Conservation (phyloP, 1,284 basidiomycete genomes). For the Veloboletus limbatus region DNA sequence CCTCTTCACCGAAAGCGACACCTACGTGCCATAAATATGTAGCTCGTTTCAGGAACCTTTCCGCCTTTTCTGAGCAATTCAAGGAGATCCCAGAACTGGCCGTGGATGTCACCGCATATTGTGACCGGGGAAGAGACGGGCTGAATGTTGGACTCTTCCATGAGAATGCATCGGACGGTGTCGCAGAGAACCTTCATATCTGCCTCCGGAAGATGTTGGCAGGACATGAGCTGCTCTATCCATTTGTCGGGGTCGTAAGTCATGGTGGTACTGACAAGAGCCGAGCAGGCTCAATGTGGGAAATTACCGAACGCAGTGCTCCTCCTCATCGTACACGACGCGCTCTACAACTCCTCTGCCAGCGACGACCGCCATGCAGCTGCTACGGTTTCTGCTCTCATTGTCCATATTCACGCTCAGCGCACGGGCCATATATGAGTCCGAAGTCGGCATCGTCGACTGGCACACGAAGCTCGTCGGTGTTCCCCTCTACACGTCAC, state of each 20-base stretch:
- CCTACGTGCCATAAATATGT: constrained; percentile 95
- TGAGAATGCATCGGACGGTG: constrained; percentile 77
- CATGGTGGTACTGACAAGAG: constrained; percentile 14
- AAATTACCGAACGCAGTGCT: constrained; percentile 10
- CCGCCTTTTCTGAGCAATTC: constrained; percentile 91
- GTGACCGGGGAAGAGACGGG: constrained; percentile 90
- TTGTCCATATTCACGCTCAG: constrained; percentile 9
- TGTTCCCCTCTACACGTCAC: constrained; percentile 53
- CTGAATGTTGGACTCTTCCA: constrained; percentile 96
- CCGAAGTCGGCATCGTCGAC: constrained; percentile 80
- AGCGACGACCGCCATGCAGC: constrained; percentile 21
- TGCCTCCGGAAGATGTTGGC: constrained; percentile 83
- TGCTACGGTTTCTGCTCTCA: constrained; percentile 17
- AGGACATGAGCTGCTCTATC: constrained; percentile 79
- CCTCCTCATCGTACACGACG: constrained; percentile 1
- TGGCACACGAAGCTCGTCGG: constrained; percentile 82
- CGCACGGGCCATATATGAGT: constrained; percentile 55
- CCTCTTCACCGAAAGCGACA: constrained; percentile 15
- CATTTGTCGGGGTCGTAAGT: constrained; percentile 63
- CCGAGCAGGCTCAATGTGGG: constrained; percentile 18
- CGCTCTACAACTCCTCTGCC: too few relatives aligned
- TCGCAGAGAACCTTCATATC: constrained; percentile 93
- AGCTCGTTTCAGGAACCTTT: constrained; percentile 84
- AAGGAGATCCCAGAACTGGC: constrained; percentile 94
- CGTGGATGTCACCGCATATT: constrained; percentile 93